Percentiles rank a stretch among this genome's conserved stretches.
These are phyloP conservation scores for Colletotrichum falcatum DNA, from an alignment of 2,329 filamentous ascomycete genomes.

Conservation along the genomic window DNA sequence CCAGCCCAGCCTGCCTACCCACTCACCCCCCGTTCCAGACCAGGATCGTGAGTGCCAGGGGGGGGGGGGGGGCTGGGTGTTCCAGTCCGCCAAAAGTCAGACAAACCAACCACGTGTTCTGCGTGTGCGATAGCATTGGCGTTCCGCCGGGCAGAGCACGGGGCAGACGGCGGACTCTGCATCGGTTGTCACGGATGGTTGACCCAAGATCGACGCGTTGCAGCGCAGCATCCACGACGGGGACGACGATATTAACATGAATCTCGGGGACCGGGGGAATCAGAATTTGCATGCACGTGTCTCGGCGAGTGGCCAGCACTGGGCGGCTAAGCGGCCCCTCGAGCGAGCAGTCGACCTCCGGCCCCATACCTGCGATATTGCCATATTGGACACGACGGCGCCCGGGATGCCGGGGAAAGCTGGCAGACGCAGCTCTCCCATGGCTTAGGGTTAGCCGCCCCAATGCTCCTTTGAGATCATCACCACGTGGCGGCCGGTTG, in stretches of 20 bases:
- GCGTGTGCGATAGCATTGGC: neutral
- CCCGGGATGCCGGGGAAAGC: neutral
- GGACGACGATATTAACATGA: neutral
- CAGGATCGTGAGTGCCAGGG: neutral
- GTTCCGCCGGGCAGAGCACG: neutral
- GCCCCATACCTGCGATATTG: too few relatives aligned
- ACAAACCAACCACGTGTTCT: neutral
- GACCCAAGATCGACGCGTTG: neutral
- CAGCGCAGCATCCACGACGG: too few relatives aligned
- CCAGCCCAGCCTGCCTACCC: too few relatives aligned
- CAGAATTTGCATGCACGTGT: slow-evolving; percentile 15
- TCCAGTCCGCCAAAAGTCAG: too few relatives aligned
- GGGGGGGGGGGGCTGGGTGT: too few relatives aligned
- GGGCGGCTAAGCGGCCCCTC: too few relatives aligned
- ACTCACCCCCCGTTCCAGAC: neutral
- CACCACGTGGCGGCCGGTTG: neutral
- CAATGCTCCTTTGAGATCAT: neutral
- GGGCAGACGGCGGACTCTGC: neutral
- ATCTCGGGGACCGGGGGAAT: fast-evolving
- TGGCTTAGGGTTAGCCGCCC: too few relatives aligned
- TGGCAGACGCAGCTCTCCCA: too few relatives aligned
- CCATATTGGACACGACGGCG: too few relatives aligned
- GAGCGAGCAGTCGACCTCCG: neutral
- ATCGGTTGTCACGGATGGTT: neutral
- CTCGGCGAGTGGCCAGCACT: neutral